phyloP scores from a whole-genome alignment of 306 rosid genomes.

The Glycyrrhiza uralensis region DNA sequence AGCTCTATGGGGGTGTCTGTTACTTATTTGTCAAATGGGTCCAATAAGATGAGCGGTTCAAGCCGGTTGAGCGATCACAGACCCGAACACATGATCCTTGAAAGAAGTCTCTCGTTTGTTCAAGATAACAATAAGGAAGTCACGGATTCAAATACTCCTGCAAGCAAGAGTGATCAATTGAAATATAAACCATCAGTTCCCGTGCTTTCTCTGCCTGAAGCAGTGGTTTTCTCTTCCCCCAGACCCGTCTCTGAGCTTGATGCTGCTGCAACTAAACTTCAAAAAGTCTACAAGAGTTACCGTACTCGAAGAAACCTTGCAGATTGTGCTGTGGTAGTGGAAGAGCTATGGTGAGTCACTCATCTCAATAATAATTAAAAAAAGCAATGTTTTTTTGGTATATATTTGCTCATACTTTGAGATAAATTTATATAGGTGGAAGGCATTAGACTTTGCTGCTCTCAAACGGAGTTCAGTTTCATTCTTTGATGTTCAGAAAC shows the following conservation, averaged over 20 bases:
- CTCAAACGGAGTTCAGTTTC: slow-evolving; percentile 77
- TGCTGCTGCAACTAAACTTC: slow-evolving; percentile 78
- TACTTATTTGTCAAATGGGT: slow-evolving; percentile 28
- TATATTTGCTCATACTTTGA: neutral
- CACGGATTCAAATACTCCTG: slow-evolving; percentile 20
- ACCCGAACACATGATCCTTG: slow-evolving; percentile 49
- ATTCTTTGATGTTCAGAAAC: slow-evolving; percentile 63
- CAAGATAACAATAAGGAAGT: slow-evolving; percentile 19
- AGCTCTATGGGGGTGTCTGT: neutral
- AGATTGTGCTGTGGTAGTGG: slow-evolving; percentile 88
- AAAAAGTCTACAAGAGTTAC: slow-evolving; percentile 83
- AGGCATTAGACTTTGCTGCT: slow-evolving; percentile 79
- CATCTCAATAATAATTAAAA: neutral
- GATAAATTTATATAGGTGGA: slow-evolving; percentile 59
- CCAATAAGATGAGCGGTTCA: slow-evolving; percentile 16
- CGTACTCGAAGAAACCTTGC: slow-evolving; percentile 91
- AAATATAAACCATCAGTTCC: slow-evolving; percentile 44
- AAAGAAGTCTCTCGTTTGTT: slow-evolving; percentile 45
- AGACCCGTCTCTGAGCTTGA: slow-evolving; percentile 69
- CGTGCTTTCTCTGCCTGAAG: slow-evolving; percentile 48
- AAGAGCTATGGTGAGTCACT: slow-evolving; percentile 67
- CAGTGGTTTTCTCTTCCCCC: slow-evolving; percentile 48
- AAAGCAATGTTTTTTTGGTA: neutral
- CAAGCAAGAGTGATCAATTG: slow-evolving; percentile 8
- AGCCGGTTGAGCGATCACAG: slow-evolving; percentile 45